Evolutionary conservation across 176 grass and related monocot genomes (phyloP).

Genomic region (Carex parvula): DNA sequence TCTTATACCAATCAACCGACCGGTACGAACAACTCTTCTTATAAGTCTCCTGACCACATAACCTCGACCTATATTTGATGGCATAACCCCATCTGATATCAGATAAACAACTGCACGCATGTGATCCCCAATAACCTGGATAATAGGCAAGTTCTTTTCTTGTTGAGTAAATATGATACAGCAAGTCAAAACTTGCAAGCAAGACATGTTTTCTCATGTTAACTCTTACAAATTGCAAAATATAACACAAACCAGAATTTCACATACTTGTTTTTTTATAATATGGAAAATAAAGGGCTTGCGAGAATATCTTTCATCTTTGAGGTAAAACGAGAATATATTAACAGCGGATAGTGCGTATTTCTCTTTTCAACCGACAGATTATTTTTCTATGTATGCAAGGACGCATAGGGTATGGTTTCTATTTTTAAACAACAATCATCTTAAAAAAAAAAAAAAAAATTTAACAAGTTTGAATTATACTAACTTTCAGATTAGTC

Average conservation of each 20-base stretch:
- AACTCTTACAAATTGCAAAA: neutral
- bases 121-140: slow-evolving; percentile 92
- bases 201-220: neutral
- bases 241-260: neutral
- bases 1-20: slow-evolving; percentile 86
- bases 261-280: neutral
- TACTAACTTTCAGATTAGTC: slow-evolving; percentile 75
- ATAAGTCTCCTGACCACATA: slow-evolving; percentile 95
- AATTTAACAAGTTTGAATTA: slow-evolving; percentile 22
- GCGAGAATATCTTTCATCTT: neutral
- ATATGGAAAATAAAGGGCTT: neutral
- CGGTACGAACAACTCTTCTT: slow-evolving; percentile 85
- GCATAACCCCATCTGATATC: slow-evolving; percentile 89
- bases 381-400: neutral
- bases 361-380: neutral
- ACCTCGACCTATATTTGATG: slow-evolving; percentile 97
- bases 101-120: slow-evolving; percentile 98
- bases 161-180: neutral
- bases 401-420: neutral
- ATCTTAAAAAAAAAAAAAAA: neutral
- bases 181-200: neutral
- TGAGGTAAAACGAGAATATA: slow-evolving; percentile 7
- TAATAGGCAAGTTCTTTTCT: neutral
- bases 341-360: neutral
- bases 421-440: neutral